A percentile compares a stretch with the other conserved stretches of the same genome.
These are phyloP conservation scores for Colletotrichum incanum DNA, from an alignment of 2,329 filamentous ascomycete genomes.

Conservation along the genomic window DNA sequence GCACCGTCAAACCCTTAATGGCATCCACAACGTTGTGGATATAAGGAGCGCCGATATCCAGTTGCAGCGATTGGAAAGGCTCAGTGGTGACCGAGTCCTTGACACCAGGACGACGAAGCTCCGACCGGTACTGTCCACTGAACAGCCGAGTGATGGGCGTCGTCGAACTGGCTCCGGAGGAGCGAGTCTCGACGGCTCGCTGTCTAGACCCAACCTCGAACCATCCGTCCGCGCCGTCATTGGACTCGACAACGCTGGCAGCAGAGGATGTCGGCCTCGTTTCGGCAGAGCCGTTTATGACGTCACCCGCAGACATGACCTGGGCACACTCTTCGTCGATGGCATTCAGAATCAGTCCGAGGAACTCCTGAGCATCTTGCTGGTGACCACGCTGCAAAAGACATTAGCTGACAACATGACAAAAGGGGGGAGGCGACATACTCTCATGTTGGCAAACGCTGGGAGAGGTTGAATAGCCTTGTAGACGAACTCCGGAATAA, in stretches of 20 bases:
- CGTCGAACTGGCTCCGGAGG: conserved; percentile 81
- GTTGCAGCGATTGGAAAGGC: conserved; percentile 92
- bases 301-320: conserved; percentile 68
- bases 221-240: conserved; percentile 78
- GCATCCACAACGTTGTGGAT: conserved; percentile 95
- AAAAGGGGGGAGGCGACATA: conserved; percentile 60
- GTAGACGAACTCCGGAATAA: conserved; percentile 96
- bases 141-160: conserved; percentile 96
- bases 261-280: conserved; percentile 49
- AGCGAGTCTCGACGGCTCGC: conserved; percentile 87
- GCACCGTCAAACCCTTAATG: conserved; percentile 84
- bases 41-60: conserved; percentile 91
- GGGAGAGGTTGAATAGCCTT: conserved; percentile 90
- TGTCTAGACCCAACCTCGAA: conserved; percentile 95
- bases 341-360: conserved; percentile 92
- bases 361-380: conserved; percentile 97
- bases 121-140: conserved; percentile 90
- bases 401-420: conserved; percentile 44
- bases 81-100: conserved; percentile 94
- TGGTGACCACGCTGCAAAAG: conserved; percentile 84
- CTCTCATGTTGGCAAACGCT: conserved; percentile 92
- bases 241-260: conserved; percentile 48
- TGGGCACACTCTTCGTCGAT: conserved; percentile 92
- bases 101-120: conserved; percentile 87
- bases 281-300: conserved; percentile 44